Evolutionary conservation across 1,284 basidiomycete genomes (phyloP).

Genomic region (Ganoderma multipileum): DNA sequence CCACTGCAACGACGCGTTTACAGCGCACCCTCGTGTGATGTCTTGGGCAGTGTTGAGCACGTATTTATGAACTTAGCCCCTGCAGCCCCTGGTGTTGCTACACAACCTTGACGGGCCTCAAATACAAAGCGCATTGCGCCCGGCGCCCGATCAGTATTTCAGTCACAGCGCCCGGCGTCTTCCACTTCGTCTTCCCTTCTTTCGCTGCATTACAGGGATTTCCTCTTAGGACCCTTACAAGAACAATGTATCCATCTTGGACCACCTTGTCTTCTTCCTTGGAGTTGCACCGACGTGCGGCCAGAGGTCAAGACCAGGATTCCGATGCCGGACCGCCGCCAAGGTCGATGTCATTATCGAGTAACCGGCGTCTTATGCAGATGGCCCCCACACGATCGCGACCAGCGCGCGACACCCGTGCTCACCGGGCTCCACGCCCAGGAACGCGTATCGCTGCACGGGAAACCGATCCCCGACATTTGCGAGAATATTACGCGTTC

Average conservation of each 20-base stretch:
- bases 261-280: constrained; percentile 19
- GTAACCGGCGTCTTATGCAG: constrained; percentile 16
- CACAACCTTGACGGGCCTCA: constrained; percentile 15
- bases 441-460: constrained; percentile 16
- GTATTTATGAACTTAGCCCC: not conserved
- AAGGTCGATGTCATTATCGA: constrained; percentile 10
- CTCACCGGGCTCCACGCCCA: constrained; percentile 18
- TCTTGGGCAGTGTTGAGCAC: not conserved
- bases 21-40: not conserved
- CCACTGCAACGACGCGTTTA: not conserved
- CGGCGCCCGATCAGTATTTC: not conserved
- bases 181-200: constrained; percentile 24
- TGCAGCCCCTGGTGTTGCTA: constrained; percentile 21
- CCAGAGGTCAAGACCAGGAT: not conserved
- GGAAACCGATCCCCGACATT: constrained; percentile 21
- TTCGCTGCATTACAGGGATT: constrained; percentile 11
- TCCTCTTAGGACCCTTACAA: constrained; percentile 20
- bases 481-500: constrained; percentile 19
- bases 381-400: not conserved
- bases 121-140: constrained; percentile 16
- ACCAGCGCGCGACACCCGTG: constrained; percentile 9
- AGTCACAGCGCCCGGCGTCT: constrained; percentile 14
- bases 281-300: not conserved
- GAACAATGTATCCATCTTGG: constrained; percentile 28
- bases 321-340: not conserved